Base-by-base conservation (phyloP, 441 rosid genomes). In the Gossypium aridum region DNA sequence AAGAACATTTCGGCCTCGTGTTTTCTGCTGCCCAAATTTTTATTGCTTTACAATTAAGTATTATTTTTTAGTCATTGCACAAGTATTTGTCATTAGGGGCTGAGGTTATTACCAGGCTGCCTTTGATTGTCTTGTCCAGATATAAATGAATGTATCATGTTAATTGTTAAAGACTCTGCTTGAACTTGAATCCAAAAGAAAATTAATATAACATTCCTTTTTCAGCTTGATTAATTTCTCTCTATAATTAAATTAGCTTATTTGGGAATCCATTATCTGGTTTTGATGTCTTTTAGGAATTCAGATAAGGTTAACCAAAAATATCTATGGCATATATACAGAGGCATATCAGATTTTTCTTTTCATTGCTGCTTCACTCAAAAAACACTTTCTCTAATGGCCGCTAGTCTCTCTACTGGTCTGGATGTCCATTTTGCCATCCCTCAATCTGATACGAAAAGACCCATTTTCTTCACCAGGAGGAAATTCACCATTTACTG, bases 401-500 rank as follows among this genome's bases (percentile, higher is more conserved):
- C 94, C 73, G 79, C 92, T n/a, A 53, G 83, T 80, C 87, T 90
- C 54, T 80, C 94, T 49, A 81, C 94, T 26, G 78, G 90, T 74
- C 74, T 92, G 23, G 98, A 90, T 62, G 81, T 89, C 73, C 89
- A 82, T 73, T 77, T 84, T 57, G 22, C 69, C 13, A 71, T 83
- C 3, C 83, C 78, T 43, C 83, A 77, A 0, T 75, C 87, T 2
- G 86, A 92, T 66, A 68, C 78, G 17, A 87, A 78, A 63, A 84
- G 76, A 64, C 77, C 80, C 71, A 70, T 4, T 69, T 82, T 82
- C 79, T 83, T 86, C 80, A 22, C 77, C 68, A 57, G 78, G 14
- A 80, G 79, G 68, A 85, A 81, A 66, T 83, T 88, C 74, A 65
- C 76, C 70, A 76, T 90, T 75, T 76, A 80, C 75, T 92, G 92